Evolutionary conservation across 352 stramenopile species (phyloP).

Genomic region (Globisporangium heterothallicum): DNA sequence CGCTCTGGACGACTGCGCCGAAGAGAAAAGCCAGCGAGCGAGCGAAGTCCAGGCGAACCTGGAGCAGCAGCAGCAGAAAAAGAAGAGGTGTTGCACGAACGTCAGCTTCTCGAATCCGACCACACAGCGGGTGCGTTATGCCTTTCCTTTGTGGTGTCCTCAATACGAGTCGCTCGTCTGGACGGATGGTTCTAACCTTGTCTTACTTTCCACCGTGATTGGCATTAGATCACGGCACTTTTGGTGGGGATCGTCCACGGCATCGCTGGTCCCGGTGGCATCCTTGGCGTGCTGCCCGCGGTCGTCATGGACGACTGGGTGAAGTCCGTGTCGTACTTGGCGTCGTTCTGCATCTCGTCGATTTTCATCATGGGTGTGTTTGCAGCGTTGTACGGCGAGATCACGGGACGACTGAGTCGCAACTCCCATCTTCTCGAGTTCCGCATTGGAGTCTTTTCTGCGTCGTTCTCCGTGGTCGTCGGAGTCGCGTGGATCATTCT

Average conservation of each 20-base stretch:
- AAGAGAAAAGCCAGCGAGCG: slow-evolving; percentile 9
- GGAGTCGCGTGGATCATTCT: slow-evolving; percentile 76
- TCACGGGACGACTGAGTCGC: slow-evolving; percentile 48
- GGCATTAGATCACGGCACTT: slow-evolving; percentile 69
- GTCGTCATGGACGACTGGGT: slow-evolving; percentile 62
- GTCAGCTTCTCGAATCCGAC: slow-evolving; percentile 44
- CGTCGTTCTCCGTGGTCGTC: slow-evolving; percentile 66
- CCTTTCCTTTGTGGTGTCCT: not conserved
- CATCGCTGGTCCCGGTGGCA: slow-evolving; percentile 53
- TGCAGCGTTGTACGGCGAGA: slow-evolving; percentile 76
- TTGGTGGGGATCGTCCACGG: slow-evolving; percentile 82
- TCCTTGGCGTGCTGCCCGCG: slow-evolving; percentile 82
- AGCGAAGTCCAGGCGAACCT: not conserved
- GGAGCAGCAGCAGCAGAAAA: slow-evolving; percentile 12
- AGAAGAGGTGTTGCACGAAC: slow-evolving; percentile 27
- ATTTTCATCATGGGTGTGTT: slow-evolving; percentile 91
- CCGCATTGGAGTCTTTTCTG: slow-evolving; percentile 65
- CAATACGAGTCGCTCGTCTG: not conserved
- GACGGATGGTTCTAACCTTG: too few species aligned
- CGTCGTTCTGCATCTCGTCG: slow-evolving; percentile 84
- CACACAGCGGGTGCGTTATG: slow-evolving; percentile 29
- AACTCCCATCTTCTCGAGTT: slow-evolving; percentile 56
- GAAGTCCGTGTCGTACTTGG: slow-evolving; percentile 78
- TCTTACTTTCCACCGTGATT: slow-evolving; percentile 6
- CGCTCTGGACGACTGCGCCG: slow-evolving; percentile 1